These are phyloP conservation scores for Metarhizium guizhouense DNA, from an alignment of 2,329 filamentous ascomycete genomes.

Conservation along the genomic window DNA sequence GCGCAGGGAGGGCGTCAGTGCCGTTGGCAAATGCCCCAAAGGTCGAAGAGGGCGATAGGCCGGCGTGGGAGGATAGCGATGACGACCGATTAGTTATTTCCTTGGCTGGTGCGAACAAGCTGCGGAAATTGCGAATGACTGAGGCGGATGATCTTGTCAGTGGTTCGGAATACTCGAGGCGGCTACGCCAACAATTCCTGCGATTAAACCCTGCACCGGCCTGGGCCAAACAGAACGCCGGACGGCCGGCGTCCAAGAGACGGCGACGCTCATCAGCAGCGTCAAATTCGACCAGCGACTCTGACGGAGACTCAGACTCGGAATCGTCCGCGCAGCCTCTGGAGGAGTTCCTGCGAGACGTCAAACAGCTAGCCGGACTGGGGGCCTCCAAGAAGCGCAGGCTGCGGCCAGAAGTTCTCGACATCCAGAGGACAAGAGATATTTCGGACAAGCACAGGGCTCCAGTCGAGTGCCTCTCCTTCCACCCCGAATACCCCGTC, in stretches of 20 bases:
- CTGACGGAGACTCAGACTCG: conserved; percentile 49
- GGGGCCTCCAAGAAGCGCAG: conserved; percentile 53
- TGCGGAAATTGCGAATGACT: conserved; percentile 74
- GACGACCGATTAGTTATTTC: conserved; percentile 84
- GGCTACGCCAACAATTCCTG: conserved; percentile 70
- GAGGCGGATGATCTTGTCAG: conserved; percentile 80
- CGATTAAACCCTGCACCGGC: conserved; percentile 50
- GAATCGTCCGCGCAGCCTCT: conserved; percentile 65
- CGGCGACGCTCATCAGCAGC: conserved; percentile 42
- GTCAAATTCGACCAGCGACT: conserved; percentile 41
- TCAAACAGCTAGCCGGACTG: conserved; percentile 53
- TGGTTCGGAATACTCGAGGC: conserved; percentile 74
- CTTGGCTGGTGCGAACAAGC: conserved; percentile 57
- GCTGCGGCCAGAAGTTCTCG: conserved; percentile 76
- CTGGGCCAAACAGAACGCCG: conserved; percentile 47
- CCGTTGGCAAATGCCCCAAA: conserved; percentile 14
- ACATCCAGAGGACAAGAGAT: conserved; percentile 84
- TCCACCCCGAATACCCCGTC: conserved; percentile 83
- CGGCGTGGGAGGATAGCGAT: conserved; percentile 91
- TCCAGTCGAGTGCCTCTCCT: conserved; percentile 72
- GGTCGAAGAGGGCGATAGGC: conserved; percentile 28
- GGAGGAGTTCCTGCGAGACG: conserved; percentile 69
- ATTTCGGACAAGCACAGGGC: conserved; percentile 71
- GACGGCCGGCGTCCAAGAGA: conserved; percentile 37
- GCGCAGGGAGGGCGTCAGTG: conserved; percentile 28